Evolutionary conservation across 2,329 filamentous ascomycete species (phyloP).

Genomic region (Capronia coronata): DNA sequence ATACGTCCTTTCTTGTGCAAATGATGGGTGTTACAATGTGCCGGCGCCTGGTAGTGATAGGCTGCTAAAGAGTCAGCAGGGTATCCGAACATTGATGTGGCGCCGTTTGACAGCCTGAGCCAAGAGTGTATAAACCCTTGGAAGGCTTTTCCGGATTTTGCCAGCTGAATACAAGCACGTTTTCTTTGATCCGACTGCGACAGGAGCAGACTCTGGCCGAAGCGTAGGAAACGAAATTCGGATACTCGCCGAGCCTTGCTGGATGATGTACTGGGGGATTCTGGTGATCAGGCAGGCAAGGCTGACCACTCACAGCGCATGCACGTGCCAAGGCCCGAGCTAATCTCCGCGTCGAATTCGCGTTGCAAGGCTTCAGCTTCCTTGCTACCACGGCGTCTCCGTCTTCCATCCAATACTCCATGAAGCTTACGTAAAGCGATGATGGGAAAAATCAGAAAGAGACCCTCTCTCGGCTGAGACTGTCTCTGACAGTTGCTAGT

Average conservation of each 20-base stretch:
- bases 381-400: background rate
- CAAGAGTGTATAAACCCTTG: no score
- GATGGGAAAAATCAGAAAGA: background rate
- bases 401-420: background rate
- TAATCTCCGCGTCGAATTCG: background rate
- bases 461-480: background rate
- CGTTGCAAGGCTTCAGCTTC: background rate
- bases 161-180: no score
- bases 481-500: background rate
- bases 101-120: no score
- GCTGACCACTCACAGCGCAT: conserved; percentile 5
- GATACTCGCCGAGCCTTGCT: no score
- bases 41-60: background rate
- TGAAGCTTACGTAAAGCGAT: background rate
- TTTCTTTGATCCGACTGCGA: no score
- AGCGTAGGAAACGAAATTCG: no score
- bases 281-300: background rate
- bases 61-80: background rate
- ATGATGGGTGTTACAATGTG: background rate
- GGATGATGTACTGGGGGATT: no score
- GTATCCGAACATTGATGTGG: no score
- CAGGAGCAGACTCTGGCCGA: no score
- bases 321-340: conserved; percentile 2
- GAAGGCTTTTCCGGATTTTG: no score
- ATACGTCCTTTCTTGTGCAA: no score